Evolutionary conservation across 345 rosid species (phyloP).

Genomic region (Sapria himalayana): DNA sequence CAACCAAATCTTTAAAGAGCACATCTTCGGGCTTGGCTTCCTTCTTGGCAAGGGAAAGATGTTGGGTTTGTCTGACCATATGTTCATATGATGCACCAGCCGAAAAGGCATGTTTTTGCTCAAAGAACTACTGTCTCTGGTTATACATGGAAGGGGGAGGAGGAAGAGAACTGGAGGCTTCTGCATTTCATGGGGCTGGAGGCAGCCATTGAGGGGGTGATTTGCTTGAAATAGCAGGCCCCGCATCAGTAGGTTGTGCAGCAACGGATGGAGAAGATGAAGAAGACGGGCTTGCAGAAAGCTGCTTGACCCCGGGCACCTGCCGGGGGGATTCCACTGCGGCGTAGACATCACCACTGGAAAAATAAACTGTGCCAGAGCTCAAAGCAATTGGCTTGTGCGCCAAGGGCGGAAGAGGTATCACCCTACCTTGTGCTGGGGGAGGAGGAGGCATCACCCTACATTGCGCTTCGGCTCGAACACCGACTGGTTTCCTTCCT

Average conservation of each 20-base stretch:
- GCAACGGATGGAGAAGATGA: conserved; percentile 10
- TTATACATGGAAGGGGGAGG: conserved; percentile 57
- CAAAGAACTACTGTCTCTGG: conserved; percentile 53
- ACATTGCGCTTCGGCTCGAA: conserved; percentile 15
- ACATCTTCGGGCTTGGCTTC: conserved; percentile 60
- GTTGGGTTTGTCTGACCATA: conserved; percentile 42
- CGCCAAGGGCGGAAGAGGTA: conserved; percentile 78
- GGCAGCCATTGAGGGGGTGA: conserved; percentile 41
- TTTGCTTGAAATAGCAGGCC: conserved; percentile 21
- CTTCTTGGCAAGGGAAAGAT: conserved; percentile 42
- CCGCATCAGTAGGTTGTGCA: conserved; percentile 35
- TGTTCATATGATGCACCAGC: conserved; percentile 35
- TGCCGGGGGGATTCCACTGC: conserved; percentile 27
- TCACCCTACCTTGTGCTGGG: too few relatives aligned
- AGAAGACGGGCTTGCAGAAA: conserved; percentile 13
- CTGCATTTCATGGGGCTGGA: conserved; percentile 57
- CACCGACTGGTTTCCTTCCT: conserved; percentile 19
- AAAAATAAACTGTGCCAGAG: conserved; percentile 39
- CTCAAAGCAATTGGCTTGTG: conserved; percentile 37
- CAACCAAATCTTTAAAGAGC: conserved; percentile 78
- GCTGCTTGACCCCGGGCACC: too few relatives aligned
- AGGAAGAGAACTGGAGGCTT: conserved; percentile 24
- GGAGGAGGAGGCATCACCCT: conserved; percentile 32
- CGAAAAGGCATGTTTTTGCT: conserved; percentile 11
- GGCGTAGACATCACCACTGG: conserved; percentile 73